A percentile compares a stretch with the other conserved stretches of the same genome.
Conservation (phyloP, 1,284 basidiomycete species). For the Cutaneotrichosporon arboriforme region DNA sequence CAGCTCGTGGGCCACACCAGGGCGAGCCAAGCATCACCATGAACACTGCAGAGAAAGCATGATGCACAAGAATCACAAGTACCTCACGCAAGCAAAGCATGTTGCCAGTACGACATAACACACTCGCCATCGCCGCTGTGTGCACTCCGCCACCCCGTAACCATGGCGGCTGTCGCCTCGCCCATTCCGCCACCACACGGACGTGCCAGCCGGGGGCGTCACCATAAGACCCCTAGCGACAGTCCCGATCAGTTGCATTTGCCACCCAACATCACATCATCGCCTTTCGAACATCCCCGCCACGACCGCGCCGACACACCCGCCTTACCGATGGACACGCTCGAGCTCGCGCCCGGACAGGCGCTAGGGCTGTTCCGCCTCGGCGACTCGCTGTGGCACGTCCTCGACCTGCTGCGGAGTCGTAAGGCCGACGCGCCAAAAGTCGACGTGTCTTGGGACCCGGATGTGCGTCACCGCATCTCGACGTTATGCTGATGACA, state of each 20-base stretch:
- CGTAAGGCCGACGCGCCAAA: slow-evolving; percentile 60
- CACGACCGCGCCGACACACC: neutral
- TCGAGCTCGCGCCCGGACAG: slow-evolving; percentile 70
- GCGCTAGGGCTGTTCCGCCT: slow-evolving; percentile 72
- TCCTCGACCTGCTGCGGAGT: slow-evolving; percentile 61
- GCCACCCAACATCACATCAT: neutral
- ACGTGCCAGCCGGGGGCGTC: neutral
- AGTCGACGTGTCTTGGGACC: slow-evolving; percentile 76
- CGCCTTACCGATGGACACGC: slow-evolving; percentile 46
- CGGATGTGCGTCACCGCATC: slow-evolving; percentile 51
- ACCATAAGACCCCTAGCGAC: neutral
- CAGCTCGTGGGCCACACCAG: no score
- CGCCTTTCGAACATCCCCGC: neutral
- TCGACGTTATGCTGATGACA: slow-evolving; percentile 10
- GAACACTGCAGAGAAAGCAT: no score
- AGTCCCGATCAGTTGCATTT: neutral
- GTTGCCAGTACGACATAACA: no score
- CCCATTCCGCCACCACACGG: no score
- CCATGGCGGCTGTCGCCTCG: no score
- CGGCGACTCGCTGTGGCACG: slow-evolving; percentile 72
- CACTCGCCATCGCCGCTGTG: no score
- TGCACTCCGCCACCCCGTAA: no score
- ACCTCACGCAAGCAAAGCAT: no score
- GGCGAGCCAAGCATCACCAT: no score
- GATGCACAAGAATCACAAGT: no score